Evolutionary conservation across 108 stramenopile species (phyloP).

Genomic region (Cyclotella choctawhatcheeana): DNA sequence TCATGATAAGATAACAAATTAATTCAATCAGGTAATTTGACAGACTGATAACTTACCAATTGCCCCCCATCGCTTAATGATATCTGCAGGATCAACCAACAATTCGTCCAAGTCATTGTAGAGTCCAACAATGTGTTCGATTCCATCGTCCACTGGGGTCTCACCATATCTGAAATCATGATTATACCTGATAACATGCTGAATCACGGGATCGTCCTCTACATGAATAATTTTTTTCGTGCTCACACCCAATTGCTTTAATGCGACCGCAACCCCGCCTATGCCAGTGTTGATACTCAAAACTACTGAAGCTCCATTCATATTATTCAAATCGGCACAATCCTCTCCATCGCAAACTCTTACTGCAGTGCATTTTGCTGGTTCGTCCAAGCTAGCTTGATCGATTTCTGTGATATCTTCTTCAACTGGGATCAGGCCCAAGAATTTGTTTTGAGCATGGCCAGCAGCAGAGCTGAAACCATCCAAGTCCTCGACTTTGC

Average conservation of each 20-base stretch:
- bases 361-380: background rate
- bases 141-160: constrained; percentile 28
- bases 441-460: background rate
- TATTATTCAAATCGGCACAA: background rate
- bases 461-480: constrained; percentile 29
- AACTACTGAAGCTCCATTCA: constrained; percentile 17
- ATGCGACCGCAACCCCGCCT: constrained; percentile 25
- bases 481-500: constrained; percentile 5
- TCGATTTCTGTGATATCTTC: background rate
- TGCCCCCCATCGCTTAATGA: constrained; percentile 20
- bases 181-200: constrained; percentile 48
- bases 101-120: constrained; percentile 31
- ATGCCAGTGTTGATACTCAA: constrained; percentile 39
- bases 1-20: background rate
- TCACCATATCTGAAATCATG: constrained; percentile 46
- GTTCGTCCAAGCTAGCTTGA: background rate
- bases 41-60: constrained; percentile 26
- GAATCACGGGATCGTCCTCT: constrained; percentile 57
- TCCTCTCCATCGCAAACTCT: background rate
- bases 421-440: background rate
- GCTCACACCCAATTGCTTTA: constrained; percentile 24
- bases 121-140: constrained; percentile 46
- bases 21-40: background rate
- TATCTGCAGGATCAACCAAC: constrained; percentile 7
- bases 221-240: constrained; percentile 52